Percentiles rank a stretch among this genome's conserved stretches.
Conservation (phyloP, 2,329 filamentous ascomycete species). For the Aspergillus sp. region DNA sequence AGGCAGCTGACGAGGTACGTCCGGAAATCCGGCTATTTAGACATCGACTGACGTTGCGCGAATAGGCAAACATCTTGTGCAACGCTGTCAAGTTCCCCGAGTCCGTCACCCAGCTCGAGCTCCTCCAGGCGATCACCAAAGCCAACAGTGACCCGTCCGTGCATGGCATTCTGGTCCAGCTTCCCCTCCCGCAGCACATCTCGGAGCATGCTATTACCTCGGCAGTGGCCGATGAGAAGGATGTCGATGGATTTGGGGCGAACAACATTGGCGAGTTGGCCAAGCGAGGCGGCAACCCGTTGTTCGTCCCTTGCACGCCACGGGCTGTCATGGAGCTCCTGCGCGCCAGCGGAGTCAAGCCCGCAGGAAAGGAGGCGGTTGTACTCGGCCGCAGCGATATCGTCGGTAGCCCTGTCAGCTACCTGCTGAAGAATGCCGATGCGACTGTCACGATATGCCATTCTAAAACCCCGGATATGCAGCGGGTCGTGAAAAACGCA, state of each 20-base stretch:
- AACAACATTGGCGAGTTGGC: conserved; percentile 93
- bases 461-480: conserved; percentile 68
- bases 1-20: conserved; percentile 80
- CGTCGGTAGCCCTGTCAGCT: conserved; percentile 93
- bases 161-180: conserved; percentile 87
- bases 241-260: conserved; percentile 94
- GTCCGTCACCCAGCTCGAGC: conserved; percentile 70
- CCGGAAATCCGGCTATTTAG: too few relatives aligned
- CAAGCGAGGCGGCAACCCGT: conserved; percentile 81
- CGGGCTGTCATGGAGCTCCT: conserved; percentile 95
- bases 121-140: conserved; percentile 68
- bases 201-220: conserved; percentile 87
- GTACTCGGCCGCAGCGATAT: conserved; percentile 94
- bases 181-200: conserved; percentile 81
- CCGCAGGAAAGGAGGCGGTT: conserved; percentile 85
- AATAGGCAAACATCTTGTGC: conserved; percentile 87
- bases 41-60: too few relatives aligned
- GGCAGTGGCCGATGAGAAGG: conserved; percentile 84
- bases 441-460: conserved; percentile 96
- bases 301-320: conserved; percentile 91
- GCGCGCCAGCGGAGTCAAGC: conserved; percentile 69
- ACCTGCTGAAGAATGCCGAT: conserved; percentile 87
- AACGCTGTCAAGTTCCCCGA: conserved; percentile 77
- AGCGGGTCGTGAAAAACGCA: conserved; percentile 66
- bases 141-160: conserved; percentile 81